phyloP scores from a whole-genome alignment of 2,329 filamentous ascomycete genomes.

The Aureobasidium sp. region DNA sequence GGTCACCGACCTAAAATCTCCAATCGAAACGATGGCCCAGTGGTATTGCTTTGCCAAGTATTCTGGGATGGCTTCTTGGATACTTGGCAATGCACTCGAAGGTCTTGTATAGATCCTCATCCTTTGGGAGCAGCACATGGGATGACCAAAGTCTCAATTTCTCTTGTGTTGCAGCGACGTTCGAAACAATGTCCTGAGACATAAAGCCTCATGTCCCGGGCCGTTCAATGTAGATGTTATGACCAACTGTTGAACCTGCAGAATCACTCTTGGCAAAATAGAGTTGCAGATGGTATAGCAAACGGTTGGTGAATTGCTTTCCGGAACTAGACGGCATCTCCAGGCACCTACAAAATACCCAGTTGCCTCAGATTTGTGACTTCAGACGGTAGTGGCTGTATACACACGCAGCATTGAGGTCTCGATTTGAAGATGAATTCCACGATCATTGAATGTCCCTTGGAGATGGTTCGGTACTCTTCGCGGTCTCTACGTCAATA shows the following conservation, averaged over 20 bases:
- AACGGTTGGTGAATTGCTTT: not conserved
- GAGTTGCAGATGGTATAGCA: not conserved
- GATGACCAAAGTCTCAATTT: not conserved
- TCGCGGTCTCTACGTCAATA: not conserved
- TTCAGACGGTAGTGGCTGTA: not conserved
- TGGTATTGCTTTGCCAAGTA: too few species aligned
- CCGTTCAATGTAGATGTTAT: not conserved
- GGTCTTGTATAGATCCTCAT: not conserved
- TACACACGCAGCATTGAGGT: not conserved
- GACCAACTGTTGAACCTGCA: not conserved
- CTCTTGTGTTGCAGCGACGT: not conserved
- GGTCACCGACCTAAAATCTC: not conserved
- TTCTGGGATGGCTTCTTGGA: not conserved
- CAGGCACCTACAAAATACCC: not conserved
- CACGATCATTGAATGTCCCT: not conserved
- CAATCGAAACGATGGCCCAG: too few species aligned
- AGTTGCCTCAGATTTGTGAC: not conserved
- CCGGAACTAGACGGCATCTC: not conserved
- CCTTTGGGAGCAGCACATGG: not conserved
- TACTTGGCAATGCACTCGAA: not conserved
- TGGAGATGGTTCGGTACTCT: not conserved
- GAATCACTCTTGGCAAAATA: not conserved
- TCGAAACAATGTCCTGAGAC: not conserved
- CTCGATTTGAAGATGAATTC: not conserved
- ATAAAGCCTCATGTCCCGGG: not conserved